A percentile compares a stretch with the other conserved stretches of the same genome.
These are phyloP conservation scores for Bretziella fagacearum DNA, from an alignment of 2,329 filamentous ascomycete genomes.

Conservation along the genomic window DNA sequence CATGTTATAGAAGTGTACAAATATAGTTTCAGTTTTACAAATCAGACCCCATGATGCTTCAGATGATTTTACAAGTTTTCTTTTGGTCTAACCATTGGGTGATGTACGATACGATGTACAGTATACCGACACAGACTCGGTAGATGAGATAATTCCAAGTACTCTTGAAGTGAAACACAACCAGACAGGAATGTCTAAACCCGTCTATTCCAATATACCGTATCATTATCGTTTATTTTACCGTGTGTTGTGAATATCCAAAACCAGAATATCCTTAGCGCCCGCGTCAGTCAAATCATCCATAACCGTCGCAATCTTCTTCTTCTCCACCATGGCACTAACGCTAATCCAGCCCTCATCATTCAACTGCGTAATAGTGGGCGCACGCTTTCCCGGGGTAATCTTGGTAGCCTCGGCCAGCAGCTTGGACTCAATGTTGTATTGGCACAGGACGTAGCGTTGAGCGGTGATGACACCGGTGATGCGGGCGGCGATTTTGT, in stretches of 20 bases:
- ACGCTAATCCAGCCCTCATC: conserved; percentile 90
- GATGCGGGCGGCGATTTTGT: conserved; percentile 74
- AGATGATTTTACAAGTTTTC: neutral
- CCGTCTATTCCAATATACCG: neutral
- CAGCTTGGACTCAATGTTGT: conserved; percentile 65
- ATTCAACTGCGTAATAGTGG: conserved; percentile 79
- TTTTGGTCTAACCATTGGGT: neutral
- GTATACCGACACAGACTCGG: neutral
- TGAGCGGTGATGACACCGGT: conserved; percentile 89
- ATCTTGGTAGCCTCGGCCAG: conserved; percentile 54
- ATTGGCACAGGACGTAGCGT: conserved; percentile 86
- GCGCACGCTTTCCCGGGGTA: conserved; percentile 84
- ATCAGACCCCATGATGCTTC: too few relatives aligned
- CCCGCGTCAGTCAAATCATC: conserved; percentile 61
- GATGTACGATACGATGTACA: conserved; percentile 5
- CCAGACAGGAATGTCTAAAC: neutral
- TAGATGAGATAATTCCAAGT: too few relatives aligned
- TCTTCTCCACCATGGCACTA: conserved; percentile 81
- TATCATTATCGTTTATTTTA: conserved; percentile 15
- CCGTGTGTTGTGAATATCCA: conserved; percentile 69
- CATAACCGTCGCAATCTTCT: conserved; percentile 71
- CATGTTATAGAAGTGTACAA: conserved; percentile 13
- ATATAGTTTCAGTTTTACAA: conserved; percentile 6
- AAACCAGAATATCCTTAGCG: conserved; percentile 69
- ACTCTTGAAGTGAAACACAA: too few relatives aligned